A percentile compares a stretch with the other conserved stretches of the same genome.
Conservation (phyloP, 306 rosid species). For the Cicer judaicum region DNA sequence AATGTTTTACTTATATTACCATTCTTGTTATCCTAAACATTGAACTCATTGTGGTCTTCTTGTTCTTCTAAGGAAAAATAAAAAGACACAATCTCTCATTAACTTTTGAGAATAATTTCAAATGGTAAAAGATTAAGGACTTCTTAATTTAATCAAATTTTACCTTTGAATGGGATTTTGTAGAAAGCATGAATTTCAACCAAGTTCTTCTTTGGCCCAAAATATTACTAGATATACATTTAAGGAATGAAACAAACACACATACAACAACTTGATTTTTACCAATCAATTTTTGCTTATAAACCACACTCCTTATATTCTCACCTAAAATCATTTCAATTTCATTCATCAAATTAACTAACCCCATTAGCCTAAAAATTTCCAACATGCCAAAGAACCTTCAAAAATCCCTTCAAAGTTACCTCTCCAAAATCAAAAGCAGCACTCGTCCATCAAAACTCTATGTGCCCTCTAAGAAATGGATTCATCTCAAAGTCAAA, state of each 20-base stretch:
- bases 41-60: neutral
- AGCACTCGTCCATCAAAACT: constrained; percentile 39
- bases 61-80: neutral
- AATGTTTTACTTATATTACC: neutral
- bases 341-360: constrained; percentile 17
- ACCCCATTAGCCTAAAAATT: neutral
- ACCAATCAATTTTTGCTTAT: neutral
- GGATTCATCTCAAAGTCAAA: constrained; percentile 51
- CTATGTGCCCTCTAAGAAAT: constrained; percentile 58
- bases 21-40: neutral
- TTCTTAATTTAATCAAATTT: neutral
- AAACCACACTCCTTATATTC: constrained; percentile 29
- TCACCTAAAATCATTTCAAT: neutral
- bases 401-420: constrained; percentile 53
- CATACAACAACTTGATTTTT: constrained; percentile 1
- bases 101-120: constrained; percentile 1
- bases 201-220: constrained; percentile 19
- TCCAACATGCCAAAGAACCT: constrained; percentile 64
- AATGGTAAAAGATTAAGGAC: neutral
- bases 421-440: constrained; percentile 63
- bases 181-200: constrained; percentile 20
- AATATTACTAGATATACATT: constrained; percentile 7
- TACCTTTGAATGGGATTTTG: constrained; percentile 7
- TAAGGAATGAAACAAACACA: neutral
- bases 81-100: constrained; percentile 31